A percentile compares a stretch with the other conserved stretches of the same genome.
Conservation (phyloP, 106 monocot species). For the Gastrodia elata region DNA sequence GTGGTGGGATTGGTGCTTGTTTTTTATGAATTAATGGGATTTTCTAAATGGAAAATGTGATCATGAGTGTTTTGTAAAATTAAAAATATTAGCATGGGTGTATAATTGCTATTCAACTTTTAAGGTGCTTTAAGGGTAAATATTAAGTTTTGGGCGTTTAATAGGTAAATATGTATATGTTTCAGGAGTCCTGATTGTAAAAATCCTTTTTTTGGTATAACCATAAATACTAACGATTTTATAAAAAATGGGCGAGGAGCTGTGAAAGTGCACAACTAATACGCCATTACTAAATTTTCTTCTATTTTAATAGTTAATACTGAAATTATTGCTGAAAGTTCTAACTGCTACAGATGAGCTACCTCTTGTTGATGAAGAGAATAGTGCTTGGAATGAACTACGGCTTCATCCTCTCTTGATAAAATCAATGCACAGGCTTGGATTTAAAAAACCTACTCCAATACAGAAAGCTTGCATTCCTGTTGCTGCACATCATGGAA, state of each 20-base stretch:
- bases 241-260: background rate
- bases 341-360: constrained; percentile 25
- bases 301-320: constrained; percentile 7
- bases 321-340: constrained; percentile 6
- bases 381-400: constrained; percentile 70
- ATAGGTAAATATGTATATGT: too few relatives aligned
- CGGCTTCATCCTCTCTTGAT: constrained; percentile 87
- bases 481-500: constrained; percentile 83
- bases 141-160: too few relatives aligned
- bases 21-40: too few relatives aligned
- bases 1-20: too few relatives aligned
- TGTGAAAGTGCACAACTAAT: background rate
- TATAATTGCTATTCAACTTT: too few relatives aligned
- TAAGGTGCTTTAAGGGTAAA: too few relatives aligned
- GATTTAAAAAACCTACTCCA: constrained; percentile 91
- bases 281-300: background rate
- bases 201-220: background rate
- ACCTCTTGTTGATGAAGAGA: constrained; percentile 45
- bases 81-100: too few relatives aligned
- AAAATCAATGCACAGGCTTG: constrained; percentile 66
- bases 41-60: too few relatives aligned
- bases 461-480: constrained; percentile 95
- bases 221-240: background rate
- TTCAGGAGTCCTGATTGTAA: too few relatives aligned
- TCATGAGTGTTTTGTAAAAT: too few relatives aligned